Evolutionary conservation across 1,284 basidiomycete species (phyloP).

Genomic region (Rhodotorula glutinis): DNA sequence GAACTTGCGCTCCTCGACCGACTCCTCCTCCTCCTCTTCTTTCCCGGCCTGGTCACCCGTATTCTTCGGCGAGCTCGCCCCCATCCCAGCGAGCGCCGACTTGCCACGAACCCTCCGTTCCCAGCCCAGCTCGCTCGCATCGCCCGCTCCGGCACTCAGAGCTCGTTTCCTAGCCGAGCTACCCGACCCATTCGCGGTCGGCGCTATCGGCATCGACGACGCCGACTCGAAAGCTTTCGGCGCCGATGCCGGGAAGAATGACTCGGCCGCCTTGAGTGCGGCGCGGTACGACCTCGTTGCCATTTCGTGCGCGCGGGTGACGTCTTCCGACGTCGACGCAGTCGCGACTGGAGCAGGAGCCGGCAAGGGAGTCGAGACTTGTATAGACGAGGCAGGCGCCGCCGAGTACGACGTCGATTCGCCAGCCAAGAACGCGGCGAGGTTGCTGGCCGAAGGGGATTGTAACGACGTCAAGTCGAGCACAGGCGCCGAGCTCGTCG

Average conservation of each 20-base stretch:
- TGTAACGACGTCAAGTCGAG: background rate
- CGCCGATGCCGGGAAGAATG: background rate
- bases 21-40: background rate
- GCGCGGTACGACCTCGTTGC: background rate
- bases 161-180: background rate
- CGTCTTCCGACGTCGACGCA: background rate
- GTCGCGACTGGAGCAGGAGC: too few relatives aligned
- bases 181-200: background rate
- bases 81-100: too few relatives aligned
- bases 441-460: background rate
- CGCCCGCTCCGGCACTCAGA: background rate
- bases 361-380: background rate
- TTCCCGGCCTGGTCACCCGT: too few relatives aligned
- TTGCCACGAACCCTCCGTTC: background rate
- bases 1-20: slow-evolving; percentile 8
- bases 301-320: background rate
- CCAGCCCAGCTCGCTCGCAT: background rate
- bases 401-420: background rate
- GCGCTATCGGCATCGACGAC: background rate
- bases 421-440: background rate
- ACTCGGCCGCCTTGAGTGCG: background rate
- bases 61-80: too few relatives aligned
- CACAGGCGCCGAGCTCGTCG: background rate
- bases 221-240: background rate
- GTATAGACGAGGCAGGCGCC: background rate